A percentile compares a stretch with the other conserved stretches of the same genome.
Evolutionary conservation across 176 grass and related monocot species (phyloP).

Genomic region (Metroxylon sagu): DNA sequence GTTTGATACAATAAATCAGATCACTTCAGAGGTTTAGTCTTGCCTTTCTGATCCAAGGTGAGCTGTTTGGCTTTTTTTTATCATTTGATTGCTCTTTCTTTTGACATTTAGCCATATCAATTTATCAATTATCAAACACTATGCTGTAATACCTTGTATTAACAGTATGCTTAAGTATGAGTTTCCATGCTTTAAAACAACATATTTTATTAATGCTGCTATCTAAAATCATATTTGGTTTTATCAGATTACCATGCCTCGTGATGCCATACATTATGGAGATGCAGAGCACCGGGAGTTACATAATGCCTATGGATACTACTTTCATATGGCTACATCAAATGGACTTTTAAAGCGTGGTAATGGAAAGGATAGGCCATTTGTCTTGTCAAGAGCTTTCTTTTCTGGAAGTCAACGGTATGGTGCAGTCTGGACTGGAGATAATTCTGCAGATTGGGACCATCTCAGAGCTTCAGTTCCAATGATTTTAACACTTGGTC

Average conservation of each 20-base stretch:
- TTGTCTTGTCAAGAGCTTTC: conserved; percentile 90
- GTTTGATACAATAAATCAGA: too few species aligned
- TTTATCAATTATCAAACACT: too few species aligned
- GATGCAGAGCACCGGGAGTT: conserved; percentile 87
- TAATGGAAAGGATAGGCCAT: conserved; percentile 85
- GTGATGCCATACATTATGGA: conserved; percentile 77
- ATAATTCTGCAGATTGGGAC: conserved; percentile 88
- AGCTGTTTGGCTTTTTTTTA: too few species aligned
- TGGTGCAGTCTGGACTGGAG: conserved; percentile 90
- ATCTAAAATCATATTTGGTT: not conserved
- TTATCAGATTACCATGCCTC: conserved; percentile 87
- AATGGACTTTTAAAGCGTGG: conserved; percentile 73
- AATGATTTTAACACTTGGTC: conserved; percentile 92
- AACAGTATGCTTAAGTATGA: too few species aligned
- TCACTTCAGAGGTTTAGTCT: too few species aligned
- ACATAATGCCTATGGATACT: conserved; percentile 97
- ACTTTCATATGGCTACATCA: conserved; percentile 97
- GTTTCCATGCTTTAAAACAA: too few species aligned
- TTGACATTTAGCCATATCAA: too few species aligned
- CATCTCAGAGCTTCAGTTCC: conserved; percentile 90
- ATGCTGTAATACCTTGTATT: too few species aligned
- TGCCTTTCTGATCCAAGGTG: too few species aligned
- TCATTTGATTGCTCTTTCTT: too few species aligned
- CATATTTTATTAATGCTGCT: too few species aligned
- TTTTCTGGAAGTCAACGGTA: conserved; percentile 90